Evolutionary conservation across 805 yeast species (phyloP), one percentile per base, ranked within the genome.

Genomic region (Candida stauntonica): DNA sequence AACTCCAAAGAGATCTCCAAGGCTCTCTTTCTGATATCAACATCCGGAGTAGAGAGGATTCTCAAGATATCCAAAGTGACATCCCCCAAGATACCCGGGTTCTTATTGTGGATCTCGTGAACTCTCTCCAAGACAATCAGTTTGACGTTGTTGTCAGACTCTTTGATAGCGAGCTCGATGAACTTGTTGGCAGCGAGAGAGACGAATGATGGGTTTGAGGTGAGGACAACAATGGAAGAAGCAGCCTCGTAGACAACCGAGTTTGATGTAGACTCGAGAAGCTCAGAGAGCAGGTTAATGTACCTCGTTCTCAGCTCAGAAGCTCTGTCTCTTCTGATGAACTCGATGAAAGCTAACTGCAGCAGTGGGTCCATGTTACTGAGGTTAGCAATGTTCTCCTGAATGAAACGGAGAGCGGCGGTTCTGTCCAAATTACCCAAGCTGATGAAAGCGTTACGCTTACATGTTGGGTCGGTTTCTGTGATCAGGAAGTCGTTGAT

Each of bases 111-210:
- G 37, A 93, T 75, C 38, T 82, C 87, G 51, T 75, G 76, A 44
- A 93, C 80, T 61, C 94, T 78, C 57, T 87, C 93, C 56, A 93
- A 72, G 16, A 95, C 93, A 55, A 91, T 89, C 48, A 93, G 74
- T 64, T 94, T 94, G 52, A 91, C 89, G 57, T 89, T 93, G 66
- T 86, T 89, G 63, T 93, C 98, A n/a, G 95, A 73, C 59, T 88
- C 98, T 58, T 83, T 86, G 51, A 81, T 80, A 24, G 96, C 95
- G 51, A 93, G 72, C 42, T 86, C 95, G 45, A 91, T 79, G 55
- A 87, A 83, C 61, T 87, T 87, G 39, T 79, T 63, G 28, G 95
- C 98, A 13, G 96, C 93, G 45, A 80, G 75, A 38, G 79, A 67
- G 39, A 91, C 73, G 15, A 84, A 78, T 15, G 75, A 65, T 18